Evolutionary conservation across 2,329 filamentous ascomycete genomes (phyloP).

Genomic region (Periconia sp.): DNA sequence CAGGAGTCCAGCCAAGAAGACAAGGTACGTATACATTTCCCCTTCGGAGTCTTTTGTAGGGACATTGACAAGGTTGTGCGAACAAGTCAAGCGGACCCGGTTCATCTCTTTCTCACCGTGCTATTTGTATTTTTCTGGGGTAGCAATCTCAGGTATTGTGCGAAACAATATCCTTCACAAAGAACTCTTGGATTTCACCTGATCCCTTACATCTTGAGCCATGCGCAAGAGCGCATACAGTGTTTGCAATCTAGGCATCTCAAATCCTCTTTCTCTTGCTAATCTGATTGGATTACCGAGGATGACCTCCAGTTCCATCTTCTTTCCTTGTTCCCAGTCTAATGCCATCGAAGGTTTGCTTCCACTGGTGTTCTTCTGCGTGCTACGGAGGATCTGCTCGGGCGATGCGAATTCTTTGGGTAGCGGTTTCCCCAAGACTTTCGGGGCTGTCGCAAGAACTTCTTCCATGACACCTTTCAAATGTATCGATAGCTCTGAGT

Average conservation of each 20-base stretch:
- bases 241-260: conserved; percentile 67
- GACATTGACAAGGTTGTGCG: neutral
- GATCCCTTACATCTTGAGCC: conserved; percentile 58
- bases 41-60: too few species aligned
- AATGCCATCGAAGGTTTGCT: conserved; percentile 66
- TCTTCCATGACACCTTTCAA: conserved; percentile 69
- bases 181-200: conserved; percentile 24
- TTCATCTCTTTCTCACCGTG: too few species aligned
- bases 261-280: conserved; percentile 62
- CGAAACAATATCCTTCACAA: conserved; percentile 12
- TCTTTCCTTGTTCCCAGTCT: conserved; percentile 68
- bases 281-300: conserved; percentile 70
- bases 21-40: too few species aligned
- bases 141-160: neutral
- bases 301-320: conserved; percentile 72
- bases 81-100: neutral
- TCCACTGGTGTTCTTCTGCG: conserved; percentile 62
- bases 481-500: conserved; percentile 64
- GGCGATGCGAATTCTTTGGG: conserved; percentile 62
- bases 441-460: conserved; percentile 65
- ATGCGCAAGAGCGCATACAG: conserved; percentile 68
- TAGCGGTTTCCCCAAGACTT: conserved; percentile 63
- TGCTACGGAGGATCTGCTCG: conserved; percentile 65
- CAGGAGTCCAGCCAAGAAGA: too few species aligned
- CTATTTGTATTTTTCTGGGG: neutral